Evolutionary conservation across 2,329 filamentous ascomycete species (phyloP).

Genomic region (Fusarium tjaetaba): DNA sequence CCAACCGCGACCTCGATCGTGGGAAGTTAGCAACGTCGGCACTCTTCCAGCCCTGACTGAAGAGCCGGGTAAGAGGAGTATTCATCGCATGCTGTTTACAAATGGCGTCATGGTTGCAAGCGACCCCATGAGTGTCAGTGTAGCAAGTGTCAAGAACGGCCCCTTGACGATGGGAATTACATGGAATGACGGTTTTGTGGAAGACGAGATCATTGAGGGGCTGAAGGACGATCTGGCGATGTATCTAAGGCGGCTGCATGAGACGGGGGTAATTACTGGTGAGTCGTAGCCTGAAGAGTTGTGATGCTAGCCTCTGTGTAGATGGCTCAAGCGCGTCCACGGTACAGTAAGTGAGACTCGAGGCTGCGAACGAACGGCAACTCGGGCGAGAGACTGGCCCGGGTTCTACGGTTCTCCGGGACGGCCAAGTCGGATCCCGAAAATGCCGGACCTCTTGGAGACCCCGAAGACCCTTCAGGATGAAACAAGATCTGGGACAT

Average conservation of each 20-base stretch:
- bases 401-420: background rate
- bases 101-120: conserved; percentile 59
- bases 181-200: conserved; percentile 60
- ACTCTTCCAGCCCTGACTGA: conserved; percentile 3
- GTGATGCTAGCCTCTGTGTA: background rate
- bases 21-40: conserved; percentile 65
- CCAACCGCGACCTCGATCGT: conserved; percentile 53
- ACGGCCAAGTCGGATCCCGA: background rate
- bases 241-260: conserved; percentile 28
- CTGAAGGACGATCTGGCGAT: conserved; percentile 51
- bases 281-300: background rate
- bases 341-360: background rate
- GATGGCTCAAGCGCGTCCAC: background rate
- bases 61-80: conserved; percentile 42
- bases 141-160: conserved; percentile 56
- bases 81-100: conserved; percentile 60
- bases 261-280: conserved; percentile 37
- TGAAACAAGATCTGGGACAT: background rate
- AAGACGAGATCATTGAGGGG: conserved; percentile 49
- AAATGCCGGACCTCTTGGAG: background rate
- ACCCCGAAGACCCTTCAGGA: background rate
- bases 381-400: background rate
- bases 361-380: background rate
- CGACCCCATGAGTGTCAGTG: conserved; percentile 56
- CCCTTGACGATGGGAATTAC: conserved; percentile 55